phyloP scores from a whole-genome alignment of 441 rosid species.

The Breynia disticha region DNA sequence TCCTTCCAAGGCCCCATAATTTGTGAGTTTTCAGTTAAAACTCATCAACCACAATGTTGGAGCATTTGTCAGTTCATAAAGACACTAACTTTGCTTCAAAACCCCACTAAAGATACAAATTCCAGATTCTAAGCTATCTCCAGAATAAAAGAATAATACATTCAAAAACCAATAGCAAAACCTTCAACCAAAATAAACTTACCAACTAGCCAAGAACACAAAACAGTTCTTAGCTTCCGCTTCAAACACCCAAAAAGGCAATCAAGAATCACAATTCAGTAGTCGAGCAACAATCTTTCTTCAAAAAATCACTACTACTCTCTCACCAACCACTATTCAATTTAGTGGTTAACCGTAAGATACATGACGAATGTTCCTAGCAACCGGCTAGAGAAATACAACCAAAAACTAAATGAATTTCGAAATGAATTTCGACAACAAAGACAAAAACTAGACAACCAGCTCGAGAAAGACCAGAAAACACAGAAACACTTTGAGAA shows the following conservation, averaged over 20 bases:
- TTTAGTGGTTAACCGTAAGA: too few species aligned
- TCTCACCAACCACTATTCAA: conserved; percentile 19
- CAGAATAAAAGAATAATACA: conserved; percentile 8
- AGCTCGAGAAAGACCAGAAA: too few species aligned
- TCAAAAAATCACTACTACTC: conserved; percentile 4
- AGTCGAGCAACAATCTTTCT: conserved; percentile 15
- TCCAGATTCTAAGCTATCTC: conserved; percentile 26
- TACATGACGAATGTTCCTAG: too few species aligned
- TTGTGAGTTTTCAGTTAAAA: conserved; percentile 25
- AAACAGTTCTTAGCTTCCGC: background rate
- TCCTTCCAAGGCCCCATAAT: conserved; percentile 23
- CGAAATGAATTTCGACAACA: too few species aligned
- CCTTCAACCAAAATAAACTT: background rate
- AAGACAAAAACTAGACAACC: too few species aligned
- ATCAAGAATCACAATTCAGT: conserved; percentile 5
- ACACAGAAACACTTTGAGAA: too few species aligned
- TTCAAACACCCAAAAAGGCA: background rate
- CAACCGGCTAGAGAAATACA: too few species aligned
- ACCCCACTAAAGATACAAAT: conserved; percentile 28
- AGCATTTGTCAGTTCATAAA: background rate
- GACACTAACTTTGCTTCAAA: background rate
- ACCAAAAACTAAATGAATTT: too few species aligned
- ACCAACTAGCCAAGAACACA: background rate
- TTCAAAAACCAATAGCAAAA: background rate
- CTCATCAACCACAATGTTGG: conserved; percentile 2